phyloP scores from a whole-genome alignment of 2,329 filamentous ascomycete species.

The Xylariaceae sp. region DNA sequence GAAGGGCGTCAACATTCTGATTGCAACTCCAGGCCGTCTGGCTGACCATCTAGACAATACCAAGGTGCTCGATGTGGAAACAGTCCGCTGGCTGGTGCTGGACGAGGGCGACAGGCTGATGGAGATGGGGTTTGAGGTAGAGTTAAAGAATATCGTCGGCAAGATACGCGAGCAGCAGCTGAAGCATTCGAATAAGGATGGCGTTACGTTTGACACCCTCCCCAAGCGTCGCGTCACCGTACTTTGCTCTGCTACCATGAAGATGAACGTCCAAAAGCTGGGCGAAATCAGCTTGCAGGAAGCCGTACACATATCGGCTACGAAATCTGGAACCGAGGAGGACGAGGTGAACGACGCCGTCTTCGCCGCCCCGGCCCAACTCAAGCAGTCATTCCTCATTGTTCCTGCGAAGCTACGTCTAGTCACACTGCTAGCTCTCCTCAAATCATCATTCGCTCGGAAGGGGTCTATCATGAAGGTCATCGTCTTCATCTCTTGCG shows the following conservation, averaged over 20 bases:
- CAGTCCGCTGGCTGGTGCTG: constrained; percentile 85
- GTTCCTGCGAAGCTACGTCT: constrained; percentile 84
- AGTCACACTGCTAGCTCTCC: constrained; percentile 74
- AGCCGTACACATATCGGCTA: constrained; percentile 74
- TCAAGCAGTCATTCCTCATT: constrained; percentile 86
- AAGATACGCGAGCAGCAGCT: constrained; percentile 62
- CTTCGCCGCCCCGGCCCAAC: constrained; percentile 80
- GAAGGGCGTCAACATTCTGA: constrained; percentile 91
- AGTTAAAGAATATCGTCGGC: constrained; percentile 78
- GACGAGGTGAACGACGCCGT: constrained; percentile 41
- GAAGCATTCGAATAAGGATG: constrained; percentile 51
- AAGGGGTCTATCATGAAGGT: constrained; percentile 93
- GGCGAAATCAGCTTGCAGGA: constrained; percentile 94
- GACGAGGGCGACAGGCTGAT: constrained; percentile 97
- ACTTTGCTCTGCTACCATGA: constrained; percentile 94
- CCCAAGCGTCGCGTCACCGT: constrained; percentile 75
- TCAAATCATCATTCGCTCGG: constrained; percentile 81
- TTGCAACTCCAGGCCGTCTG: constrained; percentile 86
- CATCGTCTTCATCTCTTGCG: constrained; percentile 94
- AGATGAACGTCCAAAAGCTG: constrained; percentile 90
- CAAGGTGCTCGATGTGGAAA: constrained; percentile 77
- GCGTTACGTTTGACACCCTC: constrained; percentile 53
- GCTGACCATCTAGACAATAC: constrained; percentile 92
- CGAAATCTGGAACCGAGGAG: constrained; percentile 41
- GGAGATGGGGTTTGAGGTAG: constrained; percentile 95